Conservation (phyloP, 2,329 filamentous ascomycete genomes). For the Hypoxylon sp. region DNA sequence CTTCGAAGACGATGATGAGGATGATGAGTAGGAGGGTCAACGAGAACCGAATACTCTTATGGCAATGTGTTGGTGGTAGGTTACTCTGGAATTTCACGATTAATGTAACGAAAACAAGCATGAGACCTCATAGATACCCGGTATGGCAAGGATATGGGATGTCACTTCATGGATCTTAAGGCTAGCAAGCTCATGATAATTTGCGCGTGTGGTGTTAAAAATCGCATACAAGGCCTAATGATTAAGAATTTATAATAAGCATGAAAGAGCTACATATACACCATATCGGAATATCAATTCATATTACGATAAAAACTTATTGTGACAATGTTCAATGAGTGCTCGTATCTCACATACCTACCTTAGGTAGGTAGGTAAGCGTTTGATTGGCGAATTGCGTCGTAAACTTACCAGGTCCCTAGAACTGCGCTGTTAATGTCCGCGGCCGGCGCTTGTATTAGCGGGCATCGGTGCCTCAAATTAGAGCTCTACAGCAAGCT, state of each 20-base stretch:
- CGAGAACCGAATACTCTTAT: slow-evolving; percentile 17
- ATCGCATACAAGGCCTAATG: too few relatives aligned
- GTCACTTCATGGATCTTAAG: too few relatives aligned
- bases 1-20: slow-evolving; percentile 57
- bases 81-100: background rate
- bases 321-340: background rate
- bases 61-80: slow-evolving; percentile 6
- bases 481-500: background rate
- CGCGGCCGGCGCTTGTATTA: slow-evolving; percentile 23
- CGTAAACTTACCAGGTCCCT: too few relatives aligned
- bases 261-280: too few relatives aligned
- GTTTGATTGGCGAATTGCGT: too few relatives aligned
- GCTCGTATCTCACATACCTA: background rate
- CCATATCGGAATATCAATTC: too few relatives aligned
- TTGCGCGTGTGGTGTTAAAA: too few relatives aligned
- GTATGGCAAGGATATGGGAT: too few relatives aligned
- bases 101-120: background rate
- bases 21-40: background rate
- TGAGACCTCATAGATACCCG: background rate
- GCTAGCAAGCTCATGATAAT: too few relatives aligned
- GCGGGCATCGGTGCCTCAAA: slow-evolving; percentile 19
- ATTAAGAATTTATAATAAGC: too few relatives aligned
- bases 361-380: too few relatives aligned
- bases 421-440: slow-evolving; percentile 19
- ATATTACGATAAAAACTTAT: background rate